Conservation (phyloP, 257 asterid species). For the Catharanthus roseus region DNA sequence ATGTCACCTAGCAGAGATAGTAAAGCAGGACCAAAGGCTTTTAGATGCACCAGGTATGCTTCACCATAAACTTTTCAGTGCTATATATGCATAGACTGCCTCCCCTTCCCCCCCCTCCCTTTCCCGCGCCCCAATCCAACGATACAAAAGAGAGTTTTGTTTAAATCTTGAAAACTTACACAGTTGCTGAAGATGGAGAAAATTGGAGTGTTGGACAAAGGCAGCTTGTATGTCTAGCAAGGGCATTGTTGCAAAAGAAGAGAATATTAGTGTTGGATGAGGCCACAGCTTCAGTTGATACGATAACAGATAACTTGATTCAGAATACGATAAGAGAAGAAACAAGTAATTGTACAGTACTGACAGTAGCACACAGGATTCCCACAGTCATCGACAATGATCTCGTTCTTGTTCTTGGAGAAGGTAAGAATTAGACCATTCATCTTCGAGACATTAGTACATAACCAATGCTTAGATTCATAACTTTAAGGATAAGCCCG, state of each 20-base stretch:
- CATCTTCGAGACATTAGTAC: neutral
- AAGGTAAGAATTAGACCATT: constrained; percentile 39
- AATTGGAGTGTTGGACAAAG: constrained; percentile 85
- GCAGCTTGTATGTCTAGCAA: constrained; percentile 72
- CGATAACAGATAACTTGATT: constrained; percentile 58
- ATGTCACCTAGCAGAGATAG: constrained; percentile 57
- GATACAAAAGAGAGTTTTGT: too few species aligned
- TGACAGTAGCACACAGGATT: constrained; percentile 81
- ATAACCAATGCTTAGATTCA: too few species aligned
- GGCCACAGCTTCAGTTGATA: constrained; percentile 81
- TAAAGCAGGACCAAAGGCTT: constrained; percentile 57
- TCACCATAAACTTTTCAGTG: constrained; percentile 1
- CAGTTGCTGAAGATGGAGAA: constrained; percentile 89
- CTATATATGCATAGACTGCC: neutral
- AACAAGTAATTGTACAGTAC: constrained; percentile 62
- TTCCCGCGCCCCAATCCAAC: too few species aligned
- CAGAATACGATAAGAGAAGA: constrained; percentile 73
- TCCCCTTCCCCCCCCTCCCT: too few species aligned
- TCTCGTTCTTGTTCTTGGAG: constrained; percentile 67
- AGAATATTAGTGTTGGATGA: constrained; percentile 67
- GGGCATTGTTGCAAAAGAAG: constrained; percentile 59
- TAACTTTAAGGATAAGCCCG: too few species aligned
- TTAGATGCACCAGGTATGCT: constrained; percentile 67
- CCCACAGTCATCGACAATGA: constrained; percentile 84
- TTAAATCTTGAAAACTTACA: neutral